Conservation (phyloP, 2,329 filamentous ascomycete species). For the Fusarium fujikuroi region DNA sequence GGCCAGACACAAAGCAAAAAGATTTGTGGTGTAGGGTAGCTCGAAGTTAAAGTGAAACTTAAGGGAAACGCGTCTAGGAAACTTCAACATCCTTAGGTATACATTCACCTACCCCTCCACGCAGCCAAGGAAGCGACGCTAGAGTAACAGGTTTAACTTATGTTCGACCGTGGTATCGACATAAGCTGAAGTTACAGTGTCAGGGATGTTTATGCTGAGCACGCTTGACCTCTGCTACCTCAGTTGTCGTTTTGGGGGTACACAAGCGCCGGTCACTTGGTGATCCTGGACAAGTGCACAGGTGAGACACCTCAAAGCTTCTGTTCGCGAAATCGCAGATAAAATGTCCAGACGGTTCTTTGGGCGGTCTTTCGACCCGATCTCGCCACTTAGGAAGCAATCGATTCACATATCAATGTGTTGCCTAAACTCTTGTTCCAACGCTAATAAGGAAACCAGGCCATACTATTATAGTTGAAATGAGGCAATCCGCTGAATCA, state of each 20-base stretch:
- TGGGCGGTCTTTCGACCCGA: background rate
- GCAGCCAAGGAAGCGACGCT: background rate
- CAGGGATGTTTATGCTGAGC: background rate
- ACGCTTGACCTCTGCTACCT: background rate
- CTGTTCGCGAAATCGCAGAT: background rate
- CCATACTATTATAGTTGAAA: background rate
- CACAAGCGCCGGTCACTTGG: background rate
- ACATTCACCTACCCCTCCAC: background rate
- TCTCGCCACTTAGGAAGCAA: conserved; percentile 8
- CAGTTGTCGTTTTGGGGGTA: conserved; percentile 1
- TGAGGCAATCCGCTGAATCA: background rate
- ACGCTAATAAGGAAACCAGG: conserved; percentile 4
- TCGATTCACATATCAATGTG: background rate
- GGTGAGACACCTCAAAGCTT: conserved; percentile 27
- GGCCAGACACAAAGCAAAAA: background rate
- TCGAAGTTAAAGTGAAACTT: background rate
- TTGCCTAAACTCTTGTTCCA: background rate
- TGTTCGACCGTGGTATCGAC: background rate
- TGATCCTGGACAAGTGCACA: background rate
- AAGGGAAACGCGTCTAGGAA: background rate
- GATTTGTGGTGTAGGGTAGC: conserved; percentile 20
- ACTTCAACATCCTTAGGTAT: background rate
- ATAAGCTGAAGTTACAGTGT: background rate
- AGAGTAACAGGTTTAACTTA: background rate
- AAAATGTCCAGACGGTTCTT: background rate